Evolutionary conservation across 1,284 basidiomycete species (phyloP), one percentile per base, ranked within the genome.

Genomic region (Austropuccinia psidii): DNA sequence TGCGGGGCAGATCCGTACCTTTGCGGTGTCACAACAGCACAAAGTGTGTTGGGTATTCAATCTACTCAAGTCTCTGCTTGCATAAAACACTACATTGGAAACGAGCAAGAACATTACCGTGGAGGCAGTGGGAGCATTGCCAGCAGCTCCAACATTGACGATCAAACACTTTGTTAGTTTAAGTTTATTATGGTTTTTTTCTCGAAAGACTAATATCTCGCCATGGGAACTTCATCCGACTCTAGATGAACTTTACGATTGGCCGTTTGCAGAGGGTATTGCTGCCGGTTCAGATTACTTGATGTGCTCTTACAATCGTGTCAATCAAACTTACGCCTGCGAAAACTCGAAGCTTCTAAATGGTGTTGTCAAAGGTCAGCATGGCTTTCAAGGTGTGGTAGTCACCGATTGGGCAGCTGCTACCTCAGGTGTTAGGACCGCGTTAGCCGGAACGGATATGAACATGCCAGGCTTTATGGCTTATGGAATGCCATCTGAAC

Each of bases 101-200:
- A 79, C 69, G 78, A 80, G 68, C 79, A 80, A 75, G 80, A 80
- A 57, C 77, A 78, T 57, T 78, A 77, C 74, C 77, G 80, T 43
- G 73, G 62, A 1, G 64, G 73, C 7, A 68, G 60, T 50, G 74
- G 58, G 37, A 24, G 35, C 13, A 58, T 19, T 37, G 43, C 55
- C 55, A 62, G 55, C 27, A 75, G 76, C 50, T 77, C 76, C 8
- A 75, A 78, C 31, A 33, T 80, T 31, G 80, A 80, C 60, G 77
- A 76, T 35, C 77, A 77, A 21, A 79, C 79, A 5, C 73, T 76
- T 64, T 77, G 78, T 73, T n/a, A 39, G 72, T 73, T 62, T 13
- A n/a, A 21, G 33, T 45, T 24, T 77, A 78, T 50, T 50, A 13
- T 0, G 15, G 24, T 49, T n/a, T 27, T n/a, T 21, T 35, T 21